Conservation (phyloP, 805 yeast genomes). For the Lachancea fermentati region DNA sequence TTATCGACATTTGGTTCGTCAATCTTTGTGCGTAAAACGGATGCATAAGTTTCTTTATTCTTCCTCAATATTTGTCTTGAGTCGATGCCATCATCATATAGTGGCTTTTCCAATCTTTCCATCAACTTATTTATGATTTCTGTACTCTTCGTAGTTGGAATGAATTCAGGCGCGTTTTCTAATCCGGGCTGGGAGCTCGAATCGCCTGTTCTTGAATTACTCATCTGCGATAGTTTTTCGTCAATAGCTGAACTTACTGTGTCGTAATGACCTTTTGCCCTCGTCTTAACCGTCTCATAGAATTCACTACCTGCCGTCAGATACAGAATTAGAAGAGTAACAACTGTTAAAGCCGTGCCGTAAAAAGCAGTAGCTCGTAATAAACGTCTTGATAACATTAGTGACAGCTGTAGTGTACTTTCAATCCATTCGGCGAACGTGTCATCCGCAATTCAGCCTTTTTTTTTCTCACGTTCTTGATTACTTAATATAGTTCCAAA, state of each 20-base stretch:
- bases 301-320: not conserved
- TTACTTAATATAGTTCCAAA: too few relatives aligned
- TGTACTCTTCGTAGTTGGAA: not conserved
- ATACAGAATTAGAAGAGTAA: not conserved
- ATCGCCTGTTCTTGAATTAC: not conserved
- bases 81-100: constrained; percentile 11
- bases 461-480: not conserved
- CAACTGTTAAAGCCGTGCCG: not conserved
- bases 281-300: not conserved
- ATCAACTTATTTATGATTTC: constrained; percentile 9
- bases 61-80: constrained; percentile 14
- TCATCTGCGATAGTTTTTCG: not conserved
- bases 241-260: not conserved
- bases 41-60: constrained; percentile 37
- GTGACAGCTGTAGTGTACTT: too few relatives aligned
- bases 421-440: too few relatives aligned
- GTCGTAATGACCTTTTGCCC: not conserved
- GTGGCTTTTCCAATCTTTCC: constrained; percentile 18
- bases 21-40: constrained; percentile 35
- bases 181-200: not conserved
- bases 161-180: not conserved
- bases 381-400: not conserved
- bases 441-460: too few relatives aligned
- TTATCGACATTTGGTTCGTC: constrained; percentile 43
- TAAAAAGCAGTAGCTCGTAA: not conserved